phyloP scores from a whole-genome alignment of 1,139 yeast genomes.

The Spathaspora sp. region DNA sequence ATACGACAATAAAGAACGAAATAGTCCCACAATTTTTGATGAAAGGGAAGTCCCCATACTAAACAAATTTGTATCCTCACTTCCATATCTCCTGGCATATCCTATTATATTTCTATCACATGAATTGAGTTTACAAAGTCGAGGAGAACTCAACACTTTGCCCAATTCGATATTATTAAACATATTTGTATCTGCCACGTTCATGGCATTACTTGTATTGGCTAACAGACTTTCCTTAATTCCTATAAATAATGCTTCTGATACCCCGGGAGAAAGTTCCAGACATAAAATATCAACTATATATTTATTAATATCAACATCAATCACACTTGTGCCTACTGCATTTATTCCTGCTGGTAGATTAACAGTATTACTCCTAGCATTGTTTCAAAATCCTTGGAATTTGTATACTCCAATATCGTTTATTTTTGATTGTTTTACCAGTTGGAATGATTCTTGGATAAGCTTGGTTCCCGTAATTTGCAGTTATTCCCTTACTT shows the following conservation, averaged over 20 bases:
- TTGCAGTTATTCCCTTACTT: slow-evolving; percentile 10
- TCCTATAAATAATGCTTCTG: slow-evolving; percentile 3
- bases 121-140: slow-evolving; percentile 9
- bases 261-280: not conserved
- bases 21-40: not conserved
- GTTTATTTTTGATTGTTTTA: slow-evolving; percentile 22
- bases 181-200: slow-evolving; percentile 7
- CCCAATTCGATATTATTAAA: slow-evolving; percentile 7
- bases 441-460: slow-evolving; percentile 9
- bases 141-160: not conserved
- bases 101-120: slow-evolving; percentile 27
- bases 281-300: slow-evolving; percentile 5
- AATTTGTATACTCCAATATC: slow-evolving; percentile 27
- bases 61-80: slow-evolving; percentile 20
- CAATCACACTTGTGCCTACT: slow-evolving; percentile 16
- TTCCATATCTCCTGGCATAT: slow-evolving; percentile 29
- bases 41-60: not conserved
- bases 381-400: slow-evolving; percentile 27
- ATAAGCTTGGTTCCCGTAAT: slow-evolving; percentile 5
- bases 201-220: not conserved
- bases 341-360: slow-evolving; percentile 23
- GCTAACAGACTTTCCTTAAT: slow-evolving; percentile 5
- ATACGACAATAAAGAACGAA: not conserved
- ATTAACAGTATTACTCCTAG: slow-evolving; percentile 24
- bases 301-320: slow-evolving; percentile 5